Conservation (phyloP, 1,139 yeast genomes). For the Debaryomyces coudertii region DNA sequence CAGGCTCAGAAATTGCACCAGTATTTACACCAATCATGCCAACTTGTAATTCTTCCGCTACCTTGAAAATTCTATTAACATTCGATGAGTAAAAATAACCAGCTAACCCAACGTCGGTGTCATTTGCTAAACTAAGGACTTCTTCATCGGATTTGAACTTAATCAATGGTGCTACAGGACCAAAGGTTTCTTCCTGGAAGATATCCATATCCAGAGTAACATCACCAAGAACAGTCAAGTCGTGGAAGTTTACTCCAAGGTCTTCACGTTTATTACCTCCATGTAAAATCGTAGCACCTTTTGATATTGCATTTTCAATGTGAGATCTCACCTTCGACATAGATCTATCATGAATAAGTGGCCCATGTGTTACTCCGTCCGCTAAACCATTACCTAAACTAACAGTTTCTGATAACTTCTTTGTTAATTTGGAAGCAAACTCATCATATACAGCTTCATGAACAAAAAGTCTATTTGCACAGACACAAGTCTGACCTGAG, state of each 20-base stretch:
- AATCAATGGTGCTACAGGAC: conserved; percentile 83
- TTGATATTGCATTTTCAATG: conserved; percentile 70
- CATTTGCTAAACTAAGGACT: conserved; percentile 70
- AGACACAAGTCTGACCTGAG: conserved; percentile 91
- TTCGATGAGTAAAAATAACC: conserved; percentile 47
- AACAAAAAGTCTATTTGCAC: conserved; percentile 80
- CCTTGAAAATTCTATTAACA: conserved; percentile 57
- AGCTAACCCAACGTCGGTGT: conserved; percentile 53
- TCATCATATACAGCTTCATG: conserved; percentile 72
- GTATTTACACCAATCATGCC: conserved; percentile 55
- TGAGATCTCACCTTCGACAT: conserved; percentile 70
- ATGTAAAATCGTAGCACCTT: conserved; percentile 67
- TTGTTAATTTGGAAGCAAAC: conserved; percentile 45
- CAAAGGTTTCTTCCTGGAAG: conserved; percentile 80
- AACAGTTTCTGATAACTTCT: conserved; percentile 51
- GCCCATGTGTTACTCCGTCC: conserved; percentile 73
- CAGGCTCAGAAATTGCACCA: conserved; percentile 48
- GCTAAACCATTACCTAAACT: conserved; percentile 78
- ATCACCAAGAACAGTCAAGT: conserved; percentile 70
- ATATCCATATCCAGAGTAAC: conserved; percentile 68
- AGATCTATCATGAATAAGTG: conserved; percentile 70
- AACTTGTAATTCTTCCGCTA: conserved; percentile 45
- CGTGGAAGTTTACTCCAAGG: conserved; percentile 76
- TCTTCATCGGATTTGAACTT: conserved; percentile 68
- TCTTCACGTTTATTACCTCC: conserved; percentile 70